Evolutionary conservation across 148 eudicot species (phyloP).

Genomic region (Pouteria glomerata): DNA sequence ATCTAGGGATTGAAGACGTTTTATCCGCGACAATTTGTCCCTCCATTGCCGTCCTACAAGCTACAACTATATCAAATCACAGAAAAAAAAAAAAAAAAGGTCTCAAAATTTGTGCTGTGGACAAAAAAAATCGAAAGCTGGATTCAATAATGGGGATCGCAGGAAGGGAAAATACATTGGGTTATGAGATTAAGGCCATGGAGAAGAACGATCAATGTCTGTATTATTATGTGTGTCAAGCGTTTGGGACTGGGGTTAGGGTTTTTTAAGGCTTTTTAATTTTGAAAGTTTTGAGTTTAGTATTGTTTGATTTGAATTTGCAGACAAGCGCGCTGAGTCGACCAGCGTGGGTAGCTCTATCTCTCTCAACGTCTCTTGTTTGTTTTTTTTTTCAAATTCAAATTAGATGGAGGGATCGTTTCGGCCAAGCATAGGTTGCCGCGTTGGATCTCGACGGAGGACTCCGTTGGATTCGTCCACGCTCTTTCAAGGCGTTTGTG

Average conservation of each 20-base stretch:
- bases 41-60: no score
- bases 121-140: neutral
- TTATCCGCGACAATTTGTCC: constrained; percentile 11
- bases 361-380: neutral
- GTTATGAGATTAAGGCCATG: neutral
- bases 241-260: neutral
- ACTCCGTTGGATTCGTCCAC: neutral
- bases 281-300: neutral
- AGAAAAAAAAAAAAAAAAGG: neutral
- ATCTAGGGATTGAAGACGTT: constrained; percentile 7
- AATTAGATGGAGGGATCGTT: neutral
- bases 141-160: neutral
- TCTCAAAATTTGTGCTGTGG: no score
- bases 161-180: neutral
- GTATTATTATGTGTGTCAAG: neutral
- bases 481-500: neutral
- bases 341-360: neutral
- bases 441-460: neutral
- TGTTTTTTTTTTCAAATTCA: constrained; percentile 11
- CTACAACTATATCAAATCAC: no score
- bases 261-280: constrained; percentile 1
- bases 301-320: neutral
- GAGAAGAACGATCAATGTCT: neutral
- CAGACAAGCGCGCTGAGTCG: constrained; percentile 17
- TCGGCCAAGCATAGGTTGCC: neutral